A percentile compares a stretch with the other conserved stretches of the same genome.
These are phyloP conservation scores for Mycena alexandri DNA, from an alignment of 768 basidiomycete genomes.

Conservation along the genomic window DNA sequence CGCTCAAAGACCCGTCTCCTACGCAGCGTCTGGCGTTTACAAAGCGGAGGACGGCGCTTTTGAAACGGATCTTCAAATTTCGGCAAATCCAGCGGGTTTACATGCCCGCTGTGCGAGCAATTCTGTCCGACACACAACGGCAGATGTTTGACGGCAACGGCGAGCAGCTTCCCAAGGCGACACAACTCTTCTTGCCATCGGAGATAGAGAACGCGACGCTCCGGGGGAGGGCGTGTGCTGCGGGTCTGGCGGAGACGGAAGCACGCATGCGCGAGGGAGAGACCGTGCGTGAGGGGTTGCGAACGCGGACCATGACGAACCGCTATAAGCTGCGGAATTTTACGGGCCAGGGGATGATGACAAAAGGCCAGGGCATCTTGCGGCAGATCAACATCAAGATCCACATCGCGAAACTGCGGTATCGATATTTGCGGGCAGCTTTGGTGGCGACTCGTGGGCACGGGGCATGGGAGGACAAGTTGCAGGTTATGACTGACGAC, in stretches of 20 bases:
- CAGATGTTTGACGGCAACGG: constrained; percentile 3
- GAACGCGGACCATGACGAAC: constrained; percentile 2
- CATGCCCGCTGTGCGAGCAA: background rate
- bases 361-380: constrained; percentile 4
- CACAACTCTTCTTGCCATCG: background rate
- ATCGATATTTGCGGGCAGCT: background rate
- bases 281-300: too few relatives aligned
- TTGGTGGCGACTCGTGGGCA: background rate
- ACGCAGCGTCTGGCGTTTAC: constrained; percentile 2
- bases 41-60: background rate
- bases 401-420: background rate
- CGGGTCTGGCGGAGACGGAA: too few relatives aligned
- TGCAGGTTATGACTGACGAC: background rate
- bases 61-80: background rate
- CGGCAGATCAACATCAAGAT: constrained; percentile 4
- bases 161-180: background rate
- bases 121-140: background rate
- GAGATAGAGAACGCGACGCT: background rate
- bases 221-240: background rate
- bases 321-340: background rate
- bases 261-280: too few relatives aligned
- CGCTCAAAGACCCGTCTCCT: constrained; percentile 3
- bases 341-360: constrained; percentile 9
- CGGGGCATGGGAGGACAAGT: background rate
- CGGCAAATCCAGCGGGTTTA: background rate